Evolutionary conservation across 176 grass and related monocot species (phyloP).

Genomic region (Carex kokanica): DNA sequence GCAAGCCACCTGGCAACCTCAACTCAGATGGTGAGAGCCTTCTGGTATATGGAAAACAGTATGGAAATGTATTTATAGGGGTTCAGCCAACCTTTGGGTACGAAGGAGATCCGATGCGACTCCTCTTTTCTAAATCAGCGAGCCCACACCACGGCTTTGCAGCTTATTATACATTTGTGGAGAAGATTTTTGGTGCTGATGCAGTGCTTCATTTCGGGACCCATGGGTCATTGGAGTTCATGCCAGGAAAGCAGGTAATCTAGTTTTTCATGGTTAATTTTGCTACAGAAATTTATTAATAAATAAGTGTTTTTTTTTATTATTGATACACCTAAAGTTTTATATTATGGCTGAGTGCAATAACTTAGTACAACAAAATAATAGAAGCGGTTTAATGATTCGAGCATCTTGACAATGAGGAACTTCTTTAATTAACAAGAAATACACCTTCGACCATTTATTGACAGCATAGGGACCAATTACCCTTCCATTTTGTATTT

Average conservation of each 20-base stretch:
- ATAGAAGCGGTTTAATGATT: neutral
- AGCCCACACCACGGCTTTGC: conserved; percentile 96
- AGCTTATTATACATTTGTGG: conserved; percentile 92
- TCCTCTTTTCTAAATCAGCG: conserved; percentile 91
- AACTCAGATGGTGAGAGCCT: conserved; percentile 89
- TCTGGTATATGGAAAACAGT: conserved; percentile 95
- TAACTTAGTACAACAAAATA: neutral
- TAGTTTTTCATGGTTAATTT: neutral
- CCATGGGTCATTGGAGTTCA: conserved; percentile 92
- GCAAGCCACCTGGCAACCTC: conserved; percentile 87
- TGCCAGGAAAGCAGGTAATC: conserved; percentile 79
- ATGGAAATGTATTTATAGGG: conserved; percentile 93
- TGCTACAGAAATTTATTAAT: neutral
- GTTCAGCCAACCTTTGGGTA: conserved; percentile 97
- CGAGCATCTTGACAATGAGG: neutral
- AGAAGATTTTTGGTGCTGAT: conserved; percentile 98
- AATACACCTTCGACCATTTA: neutral
- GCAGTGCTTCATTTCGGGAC: conserved; percentile 95
- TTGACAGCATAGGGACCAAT: neutral
- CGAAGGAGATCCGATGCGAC: conserved; percentile 96
- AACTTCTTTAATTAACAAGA: neutral
- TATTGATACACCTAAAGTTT: neutral
- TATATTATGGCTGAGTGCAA: neutral
- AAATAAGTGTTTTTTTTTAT: neutral
- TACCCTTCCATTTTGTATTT: neutral